These are phyloP conservation scores for Guyanaporus albipodus DNA, from an alignment of 768 basidiomycete species.

Conservation along the genomic window DNA sequence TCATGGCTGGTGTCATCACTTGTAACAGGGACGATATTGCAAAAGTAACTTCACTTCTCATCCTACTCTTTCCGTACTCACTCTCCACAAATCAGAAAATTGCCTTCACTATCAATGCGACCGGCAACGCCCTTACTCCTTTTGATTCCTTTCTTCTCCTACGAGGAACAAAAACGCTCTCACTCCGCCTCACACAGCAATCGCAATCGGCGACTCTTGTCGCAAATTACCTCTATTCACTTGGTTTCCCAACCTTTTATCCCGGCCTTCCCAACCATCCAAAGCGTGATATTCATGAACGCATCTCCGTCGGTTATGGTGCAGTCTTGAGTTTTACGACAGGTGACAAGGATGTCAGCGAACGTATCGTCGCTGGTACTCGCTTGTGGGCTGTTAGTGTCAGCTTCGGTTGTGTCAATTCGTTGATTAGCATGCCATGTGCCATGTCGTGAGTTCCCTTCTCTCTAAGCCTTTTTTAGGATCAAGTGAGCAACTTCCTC, in stretches of 20 bases:
- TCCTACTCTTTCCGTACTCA: neutral
- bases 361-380: constrained; percentile 88
- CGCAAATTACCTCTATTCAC: constrained; percentile 75
- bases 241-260: constrained; percentile 91
- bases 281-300: constrained; percentile 81
- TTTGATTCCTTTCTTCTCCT: constrained; percentile 96
- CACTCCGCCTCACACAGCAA: constrained; percentile 93
- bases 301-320: constrained; percentile 87
- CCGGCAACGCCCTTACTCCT: constrained; percentile 91
- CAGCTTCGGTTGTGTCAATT: constrained; percentile 97
- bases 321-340: constrained; percentile 95
- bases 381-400: constrained; percentile 97
- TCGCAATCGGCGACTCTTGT: constrained; percentile 79
- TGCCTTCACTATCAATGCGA: constrained; percentile 86
- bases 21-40: constrained; percentile 90
- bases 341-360: constrained; percentile 84
- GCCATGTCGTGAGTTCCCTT: constrained; percentile 88
- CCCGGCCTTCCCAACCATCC: constrained; percentile 85
- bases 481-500: neutral
- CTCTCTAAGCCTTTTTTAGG: neutral
- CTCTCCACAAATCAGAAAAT: constrained; percentile 54
- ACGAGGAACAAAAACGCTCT: constrained; percentile 93
- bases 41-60: constrained; percentile 45
- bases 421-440: constrained; percentile 98
- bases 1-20: constrained; percentile 95